These are phyloP conservation scores for Amesomyces nigricolor DNA, from an alignment of 2,329 filamentous ascomycete genomes.

Conservation along the genomic window DNA sequence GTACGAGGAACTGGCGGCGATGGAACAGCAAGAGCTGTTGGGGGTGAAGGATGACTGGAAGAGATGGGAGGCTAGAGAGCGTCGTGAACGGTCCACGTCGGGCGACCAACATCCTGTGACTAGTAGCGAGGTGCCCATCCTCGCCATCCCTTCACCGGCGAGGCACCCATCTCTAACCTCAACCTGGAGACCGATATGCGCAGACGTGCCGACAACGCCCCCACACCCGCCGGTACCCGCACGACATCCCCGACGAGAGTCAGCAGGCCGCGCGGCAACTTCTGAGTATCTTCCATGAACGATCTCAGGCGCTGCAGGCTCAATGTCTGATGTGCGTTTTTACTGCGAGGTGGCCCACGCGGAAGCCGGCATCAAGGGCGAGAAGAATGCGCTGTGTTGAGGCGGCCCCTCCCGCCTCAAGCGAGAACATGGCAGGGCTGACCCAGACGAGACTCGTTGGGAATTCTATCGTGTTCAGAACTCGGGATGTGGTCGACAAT, in stretches of 20 bases:
- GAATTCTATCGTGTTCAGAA: too few relatives aligned
- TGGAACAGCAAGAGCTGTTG: slow-evolving; percentile 23
- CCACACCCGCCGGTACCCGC: slow-evolving; percentile 3
- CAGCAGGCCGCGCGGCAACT: not conserved
- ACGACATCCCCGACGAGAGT: not conserved
- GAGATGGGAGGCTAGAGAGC: slow-evolving; percentile 33
- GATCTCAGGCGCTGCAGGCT: too few relatives aligned
- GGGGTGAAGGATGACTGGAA: slow-evolving; percentile 35
- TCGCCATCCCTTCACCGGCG: slow-evolving; percentile 18
- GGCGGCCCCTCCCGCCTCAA: too few relatives aligned
- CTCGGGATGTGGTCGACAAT: too few relatives aligned
- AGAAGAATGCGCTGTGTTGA: too few relatives aligned
- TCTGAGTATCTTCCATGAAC: not conserved
- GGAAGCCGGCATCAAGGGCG: too few relatives aligned
- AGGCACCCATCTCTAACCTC: slow-evolving; percentile 18
- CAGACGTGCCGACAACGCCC: not conserved
- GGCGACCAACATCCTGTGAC: slow-evolving; percentile 25
- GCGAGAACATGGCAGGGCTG: too few relatives aligned
- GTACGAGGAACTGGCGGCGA: slow-evolving; percentile 14
- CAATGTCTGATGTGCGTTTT: too few relatives aligned
- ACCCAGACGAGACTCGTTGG: too few relatives aligned
- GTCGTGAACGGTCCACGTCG: slow-evolving; percentile 22
- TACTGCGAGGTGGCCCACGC: too few relatives aligned
- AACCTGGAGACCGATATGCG: not conserved
- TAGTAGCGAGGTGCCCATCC: slow-evolving; percentile 8